Base-by-base conservation (phyloP, 345 rosid species). In the Kernera saxatilis region DNA sequence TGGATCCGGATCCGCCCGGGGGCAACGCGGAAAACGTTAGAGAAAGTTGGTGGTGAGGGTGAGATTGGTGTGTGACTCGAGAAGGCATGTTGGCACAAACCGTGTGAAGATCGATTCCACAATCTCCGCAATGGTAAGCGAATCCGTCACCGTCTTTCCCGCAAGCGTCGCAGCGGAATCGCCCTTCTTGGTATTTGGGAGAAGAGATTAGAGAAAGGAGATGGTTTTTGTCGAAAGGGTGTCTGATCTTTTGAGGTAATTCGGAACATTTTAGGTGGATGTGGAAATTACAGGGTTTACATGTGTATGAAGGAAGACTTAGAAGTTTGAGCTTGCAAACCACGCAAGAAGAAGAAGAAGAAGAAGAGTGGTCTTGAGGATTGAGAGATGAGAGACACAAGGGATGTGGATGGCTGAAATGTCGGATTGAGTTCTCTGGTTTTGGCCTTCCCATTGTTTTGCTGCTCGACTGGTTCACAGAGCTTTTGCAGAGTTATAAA, bases 381-480 rank as follows among this genome's bases (percentile, higher is more conserved):
- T 45, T 76, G 60, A 30, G 41, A 70, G 60, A 52, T 60, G 70
- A 68, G 59, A 57, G 52, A 13, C 76, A 72, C 50, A 81, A 43
- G 11, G 80, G 85, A 69, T 84, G 86, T 13, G 64, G 82, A 39
- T 84, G 86, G 65, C 84, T 82, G 51, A 82, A 85, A 78, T 85
- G 84, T 50, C 19, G 69, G 44, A 80, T 78, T 19, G 72, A 12
- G 49, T 63, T 29, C n/a, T 77, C 75, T 44, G 76, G 59, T 78
- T 70, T 70, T 71, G 75, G 75, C 32, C 52, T 71, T 49, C 75
- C 75, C 68, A 71, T 60, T 60, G 15, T 36, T 48, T 36, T 26
- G 32, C 5, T 67, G 54, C 32, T 19, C 43, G 8, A 55, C 25
- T n/a, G 14, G 43, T 21, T 59, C 13, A 37, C 5, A 49, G 32